phyloP scores from a whole-genome alignment of 257 asterid genomes.

The Jasminum sambac region DNA sequence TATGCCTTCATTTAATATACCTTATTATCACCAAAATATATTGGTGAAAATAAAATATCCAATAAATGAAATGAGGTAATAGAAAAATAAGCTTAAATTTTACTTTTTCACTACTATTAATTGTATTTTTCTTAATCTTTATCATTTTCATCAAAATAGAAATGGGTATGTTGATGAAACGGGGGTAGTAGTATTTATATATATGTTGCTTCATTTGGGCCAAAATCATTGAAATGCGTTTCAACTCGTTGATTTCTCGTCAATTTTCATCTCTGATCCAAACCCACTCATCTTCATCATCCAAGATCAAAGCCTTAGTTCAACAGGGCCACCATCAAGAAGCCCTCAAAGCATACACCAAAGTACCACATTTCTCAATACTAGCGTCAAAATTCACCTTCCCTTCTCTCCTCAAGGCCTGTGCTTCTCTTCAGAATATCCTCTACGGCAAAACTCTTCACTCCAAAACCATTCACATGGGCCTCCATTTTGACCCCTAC shows the following conservation, averaged over 20 bases:
- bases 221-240: too few species aligned
- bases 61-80: too few species aligned
- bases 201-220: too few species aligned
- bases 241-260: conserved; percentile 21
- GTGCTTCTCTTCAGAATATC: conserved; percentile 49
- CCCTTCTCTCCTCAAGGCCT: conserved; percentile 84
- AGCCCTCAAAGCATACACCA: conserved; percentile 54
- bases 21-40: too few species aligned
- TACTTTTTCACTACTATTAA: too few species aligned
- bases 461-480: conserved; percentile 52
- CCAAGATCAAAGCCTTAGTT: conserved; percentile 47
- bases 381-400: conserved; percentile 46
- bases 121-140: too few species aligned
- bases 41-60: too few species aligned
- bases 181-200: too few species aligned
- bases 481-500: conserved; percentile 63
- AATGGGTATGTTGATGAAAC: too few species aligned
- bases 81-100: too few species aligned
- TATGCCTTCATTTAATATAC: too few species aligned
- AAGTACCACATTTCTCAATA: conserved; percentile 39
- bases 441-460: conserved; percentile 58
- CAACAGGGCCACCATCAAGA: conserved; percentile 47
- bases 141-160: too few species aligned
- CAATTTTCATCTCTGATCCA: conserved; percentile 34
- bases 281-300: conserved; percentile 21